Evolutionary conservation across 1,139 yeast species (phyloP).

Genomic region (Yamadazyma mexicana): DNA sequence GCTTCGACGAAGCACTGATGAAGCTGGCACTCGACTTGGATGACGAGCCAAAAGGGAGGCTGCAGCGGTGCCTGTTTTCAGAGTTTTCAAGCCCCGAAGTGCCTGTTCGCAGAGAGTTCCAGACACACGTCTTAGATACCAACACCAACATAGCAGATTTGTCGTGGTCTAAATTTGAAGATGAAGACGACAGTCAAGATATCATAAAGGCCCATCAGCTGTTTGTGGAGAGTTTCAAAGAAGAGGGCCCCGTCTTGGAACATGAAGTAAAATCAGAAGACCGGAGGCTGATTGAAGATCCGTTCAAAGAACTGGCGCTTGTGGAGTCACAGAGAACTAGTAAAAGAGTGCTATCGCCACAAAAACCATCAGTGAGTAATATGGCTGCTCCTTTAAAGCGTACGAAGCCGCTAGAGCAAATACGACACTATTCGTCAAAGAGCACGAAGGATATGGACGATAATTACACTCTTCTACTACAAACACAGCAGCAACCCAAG

Average conservation of each 20-base stretch:
- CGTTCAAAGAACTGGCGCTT: neutral
- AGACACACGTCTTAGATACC: neutral
- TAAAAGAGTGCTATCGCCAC: constrained; percentile 2
- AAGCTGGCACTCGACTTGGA: neutral
- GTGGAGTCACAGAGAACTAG: neutral
- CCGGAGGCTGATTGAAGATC: too few species aligned
- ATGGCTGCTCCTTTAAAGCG: constrained; percentile 1
- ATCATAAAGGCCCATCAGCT: neutral
- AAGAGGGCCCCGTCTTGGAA: too few species aligned
- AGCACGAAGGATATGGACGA: neutral
- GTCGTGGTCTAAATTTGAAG: neutral
- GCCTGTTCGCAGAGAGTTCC: neutral
- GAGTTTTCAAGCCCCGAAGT: neutral
- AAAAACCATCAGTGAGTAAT: neutral
- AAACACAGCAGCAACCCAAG: constrained; percentile 8
- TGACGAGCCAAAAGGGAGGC: neutral
- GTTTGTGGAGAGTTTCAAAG: too few species aligned
- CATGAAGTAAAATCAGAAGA: neutral
- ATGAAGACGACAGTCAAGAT: constrained; percentile 1
- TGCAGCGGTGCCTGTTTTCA: neutral
- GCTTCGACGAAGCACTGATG: neutral
- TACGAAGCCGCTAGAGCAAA: neutral
- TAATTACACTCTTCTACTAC: constrained; percentile 9
- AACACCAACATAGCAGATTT: neutral
- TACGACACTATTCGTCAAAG: constrained; percentile 2